Evolutionary conservation across 768 basidiomycete genomes (phyloP).

Genomic region (Leccinum broughii): DNA sequence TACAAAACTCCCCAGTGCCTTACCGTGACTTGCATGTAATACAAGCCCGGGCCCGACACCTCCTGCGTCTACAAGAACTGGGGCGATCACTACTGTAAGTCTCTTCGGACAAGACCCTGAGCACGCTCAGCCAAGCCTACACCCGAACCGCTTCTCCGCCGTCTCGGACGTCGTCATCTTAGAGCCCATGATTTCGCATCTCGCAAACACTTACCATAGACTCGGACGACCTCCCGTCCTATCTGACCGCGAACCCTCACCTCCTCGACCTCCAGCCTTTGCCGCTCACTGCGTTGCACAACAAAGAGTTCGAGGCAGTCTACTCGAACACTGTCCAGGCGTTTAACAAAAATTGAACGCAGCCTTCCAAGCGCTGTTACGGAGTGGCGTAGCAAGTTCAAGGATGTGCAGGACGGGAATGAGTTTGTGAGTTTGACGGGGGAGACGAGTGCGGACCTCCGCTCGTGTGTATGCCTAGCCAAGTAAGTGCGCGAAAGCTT

Average conservation of each 20-base stretch:
- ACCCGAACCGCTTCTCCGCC: no score
- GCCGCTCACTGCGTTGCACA: slow-evolving; percentile 88
- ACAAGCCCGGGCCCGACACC: no score
- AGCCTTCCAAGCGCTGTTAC: slow-evolving; percentile 90
- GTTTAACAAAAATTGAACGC: slow-evolving; percentile 99
- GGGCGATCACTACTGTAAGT: no score
- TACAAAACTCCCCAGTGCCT: no score
- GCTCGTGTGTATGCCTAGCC: slow-evolving; percentile 91
- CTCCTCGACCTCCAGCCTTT: slow-evolving; percentile 91
- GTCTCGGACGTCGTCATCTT: no score
- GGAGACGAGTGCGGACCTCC: slow-evolving; percentile 89
- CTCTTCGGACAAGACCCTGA: no score
- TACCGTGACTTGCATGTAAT: no score
- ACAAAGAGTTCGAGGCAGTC: slow-evolving; percentile 86
- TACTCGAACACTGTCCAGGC: slow-evolving; percentile 78
- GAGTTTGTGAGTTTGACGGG: slow-evolving; percentile 93
- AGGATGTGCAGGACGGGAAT: slow-evolving; percentile 82
- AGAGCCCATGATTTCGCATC: no score
- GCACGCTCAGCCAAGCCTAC: slow-evolving; percentile 5
- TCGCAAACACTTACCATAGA: no score
- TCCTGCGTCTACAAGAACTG: no score
- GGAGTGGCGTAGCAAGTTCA: slow-evolving; percentile 89
- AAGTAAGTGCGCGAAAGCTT: background rate
- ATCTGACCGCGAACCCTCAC: no score
- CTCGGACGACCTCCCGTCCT: no score